Base-by-base conservation (phyloP, 2,329 filamentous ascomycete species). In the Colletotrichum falcatum region DNA sequence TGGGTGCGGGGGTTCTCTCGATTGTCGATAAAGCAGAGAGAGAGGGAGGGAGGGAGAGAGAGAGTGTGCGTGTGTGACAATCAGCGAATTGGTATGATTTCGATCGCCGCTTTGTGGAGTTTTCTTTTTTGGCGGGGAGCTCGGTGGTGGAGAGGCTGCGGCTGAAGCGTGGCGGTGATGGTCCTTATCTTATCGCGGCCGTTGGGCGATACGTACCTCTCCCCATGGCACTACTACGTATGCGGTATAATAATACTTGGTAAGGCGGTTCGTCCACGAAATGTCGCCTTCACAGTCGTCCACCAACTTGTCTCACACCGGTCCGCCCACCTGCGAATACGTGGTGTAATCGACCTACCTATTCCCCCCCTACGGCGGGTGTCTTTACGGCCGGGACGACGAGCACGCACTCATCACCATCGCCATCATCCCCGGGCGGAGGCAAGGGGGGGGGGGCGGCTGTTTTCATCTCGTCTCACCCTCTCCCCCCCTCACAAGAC, bases 1-100 rank as follows among this genome's bases (percentile, higher is more conserved):
- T 88, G 71, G 42, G 20, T 35, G 30, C 30, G 16, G 42, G 20
- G 12, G 23, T 16, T 20, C 39, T 48, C 12, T n/a, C 28, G 11
- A 16, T 46, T 46, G 26, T 46, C 39, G 44, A 16, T 35, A 1
- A 30, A 16, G 14, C 5, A 51, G 44, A 20, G 59, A 46, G 44
- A 23, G 44, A 44, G n/a, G 16, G 30, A n/a, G 3, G n/a, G 18
- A 28, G n/a, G 18, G 58, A 12, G 58, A 9, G 42, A 44, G 16
- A 37, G n/a, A n/a, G n/a, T n/a, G n/a, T n/a, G n/a, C 4, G 35
- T 12, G 14, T 23, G 42, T n/a, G n/a, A 12, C 55, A 55, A 20
- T 14, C 35, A 7, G 49, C 42, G 14, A 30, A 35, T 18, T 33
- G 37, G 39, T 42, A 5, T 35, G 30, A 63, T 63, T 56, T 49